These are phyloP conservation scores for Gilbertella persicaria DNA, from an alignment of 371 early-diverging fungal species.

Conservation along the genomic window DNA sequence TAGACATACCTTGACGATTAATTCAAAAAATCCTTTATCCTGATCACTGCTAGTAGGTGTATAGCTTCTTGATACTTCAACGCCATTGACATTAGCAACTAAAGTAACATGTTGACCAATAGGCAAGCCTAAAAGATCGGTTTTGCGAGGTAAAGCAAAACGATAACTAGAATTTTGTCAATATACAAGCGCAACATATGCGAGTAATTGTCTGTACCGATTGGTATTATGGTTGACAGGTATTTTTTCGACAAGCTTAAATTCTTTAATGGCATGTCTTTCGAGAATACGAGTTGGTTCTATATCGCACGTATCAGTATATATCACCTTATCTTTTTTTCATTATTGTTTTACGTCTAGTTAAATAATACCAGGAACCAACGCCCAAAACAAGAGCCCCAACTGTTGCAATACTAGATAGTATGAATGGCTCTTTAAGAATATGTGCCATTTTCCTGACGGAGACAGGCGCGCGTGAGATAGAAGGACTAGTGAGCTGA, in stretches of 20 bases:
- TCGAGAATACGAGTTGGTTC: slow-evolving; percentile 46
- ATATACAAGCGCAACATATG: background rate
- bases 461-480: slow-evolving; percentile 17
- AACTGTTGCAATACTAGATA: slow-evolving; percentile 11
- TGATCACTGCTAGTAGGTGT: slow-evolving; percentile 85
- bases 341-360: slow-evolving; percentile 7
- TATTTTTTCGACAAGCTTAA: slow-evolving; percentile 69
- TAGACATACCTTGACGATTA: slow-evolving; percentile 84
- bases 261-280: slow-evolving; percentile 66
- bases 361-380: slow-evolving; percentile 18
- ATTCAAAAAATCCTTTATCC: slow-evolving; percentile 80
- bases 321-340: background rate
- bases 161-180: slow-evolving; percentile 64
- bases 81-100: slow-evolving; percentile 73
- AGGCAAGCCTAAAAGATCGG: slow-evolving; percentile 72
- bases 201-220: background rate
- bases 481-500: slow-evolving; percentile 4
- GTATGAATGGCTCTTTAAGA: slow-evolving; percentile 19
- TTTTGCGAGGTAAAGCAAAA: slow-evolving; percentile 67
- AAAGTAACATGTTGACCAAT: slow-evolving; percentile 90
- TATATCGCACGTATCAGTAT: background rate
- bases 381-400: slow-evolving; percentile 8
- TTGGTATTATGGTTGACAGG: slow-evolving; percentile 71
- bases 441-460: slow-evolving; percentile 23
- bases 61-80: slow-evolving; percentile 81